Evolutionary conservation across 352 stramenopile species (phyloP), one percentile per base, ranked within the genome.

Genomic region (Phytophthora meadii): DNA sequence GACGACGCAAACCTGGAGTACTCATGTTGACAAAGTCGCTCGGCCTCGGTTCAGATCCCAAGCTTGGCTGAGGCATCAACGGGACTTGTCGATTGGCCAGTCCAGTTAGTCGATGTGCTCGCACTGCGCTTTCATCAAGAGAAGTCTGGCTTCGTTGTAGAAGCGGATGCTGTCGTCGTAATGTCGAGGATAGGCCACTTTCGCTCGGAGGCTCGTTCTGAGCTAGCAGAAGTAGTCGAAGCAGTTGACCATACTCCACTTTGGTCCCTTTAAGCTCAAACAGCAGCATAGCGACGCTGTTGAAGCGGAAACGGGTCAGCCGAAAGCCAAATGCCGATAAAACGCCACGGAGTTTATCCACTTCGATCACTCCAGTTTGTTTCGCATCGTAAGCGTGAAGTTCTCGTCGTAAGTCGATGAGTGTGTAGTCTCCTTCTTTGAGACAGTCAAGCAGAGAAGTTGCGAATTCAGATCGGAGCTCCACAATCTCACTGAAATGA

Each of bases 401-500:
- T 28, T 72, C 74, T 0, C 27, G 11, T 10, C 75, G 54, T 22
- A 90, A 42, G n/a, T 90, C 73, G 1, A 58, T 46, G n/a, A 76
- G 40, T 4, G 68, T 77, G 4, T 64, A 65, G 0, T 67, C 44
- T 0, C 40, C 8, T 8, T 61, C 39, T 15, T 72, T 60, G 15
- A 90, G 32, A 41, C 59, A 77, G 6, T 52, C 50, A 0, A 69
- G 59, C 14, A 87, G 47, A 2, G 65, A 73, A 4, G 52, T 58
- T 6, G 70, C 78, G 36, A 91, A 87, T 24, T 89, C 76, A 2
- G 80, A 68, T 4, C 82, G 79, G 1, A 89, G 50, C 48, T 84
- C 61, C 6, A 91, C 71, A 39, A 80, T 82, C 37, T 91, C 81
- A 14, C 57, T 81, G 44, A 93, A 91, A 49, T 91, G 75, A 14